Base-by-base conservation (phyloP, 768 basidiomycete species). In the Hydnomerulius pinastri region DNA sequence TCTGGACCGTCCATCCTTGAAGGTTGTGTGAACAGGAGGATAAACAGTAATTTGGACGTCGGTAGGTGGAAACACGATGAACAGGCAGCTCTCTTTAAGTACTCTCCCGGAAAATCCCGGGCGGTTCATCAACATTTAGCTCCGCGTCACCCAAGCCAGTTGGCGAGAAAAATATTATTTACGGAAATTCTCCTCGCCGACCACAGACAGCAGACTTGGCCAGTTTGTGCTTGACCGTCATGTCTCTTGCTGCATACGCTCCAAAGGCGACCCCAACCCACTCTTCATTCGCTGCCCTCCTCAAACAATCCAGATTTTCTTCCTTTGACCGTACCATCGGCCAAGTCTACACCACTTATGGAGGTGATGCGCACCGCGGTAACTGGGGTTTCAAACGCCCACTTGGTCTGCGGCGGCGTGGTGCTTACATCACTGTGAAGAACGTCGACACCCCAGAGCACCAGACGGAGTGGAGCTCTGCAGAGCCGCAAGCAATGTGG, bases 341-440 rank as follows among this genome's bases (percentile, higher is more conserved):
- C 39, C 91, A 92, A 61, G 81, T 90, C 17, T 94, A 92, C 69
- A 79, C 83, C 13, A 73, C 90, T 0, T 78, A 80, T 39, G 77
- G 80, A 18, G 85, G 86, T 36, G 77, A 89, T 63, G 82, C 85
- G 11, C 76, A 85, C 57, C 81, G 90, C 23, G 89, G 90, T 46
- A 80, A 92, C 72, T 95, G 83, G 80, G 92, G 92, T 20, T 73
- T 94, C 54, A 95, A 95, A 69, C 85, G 91, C 0, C 86, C 90
- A 20, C 79, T 93, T 20, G 74, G 87, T 2, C 71, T 86, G 39
- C 80, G 85, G 46, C 79, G 82, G 27, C 78, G 79, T 39, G 76
- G 81, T 53, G 80, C 82, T 10, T 81, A 77, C 59, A 81, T 93
- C 51, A 81, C 84, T 17, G 76, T 92, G 23, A 73, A 76, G 43